A percentile compares a stretch with the other conserved stretches of the same genome.
phyloP scores from a whole-genome alignment of 176 grass and related monocot genomes.

The Carex myosuroides region DNA sequence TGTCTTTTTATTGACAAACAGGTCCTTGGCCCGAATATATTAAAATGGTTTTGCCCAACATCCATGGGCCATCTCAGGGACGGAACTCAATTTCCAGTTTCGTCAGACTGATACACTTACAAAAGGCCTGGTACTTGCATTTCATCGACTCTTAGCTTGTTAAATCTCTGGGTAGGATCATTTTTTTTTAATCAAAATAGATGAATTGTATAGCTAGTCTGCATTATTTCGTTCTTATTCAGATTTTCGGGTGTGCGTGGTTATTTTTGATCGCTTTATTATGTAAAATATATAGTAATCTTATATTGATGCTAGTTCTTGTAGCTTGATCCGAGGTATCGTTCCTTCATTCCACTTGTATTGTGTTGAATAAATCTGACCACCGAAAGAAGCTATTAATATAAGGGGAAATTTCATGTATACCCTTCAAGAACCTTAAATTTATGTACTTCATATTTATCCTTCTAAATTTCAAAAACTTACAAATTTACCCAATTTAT shows the following conservation, averaged over 20 bases:
- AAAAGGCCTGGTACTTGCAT: not conserved
- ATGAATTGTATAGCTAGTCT: not conserved
- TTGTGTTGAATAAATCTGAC: not conserved
- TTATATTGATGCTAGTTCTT: not conserved
- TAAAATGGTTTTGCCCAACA: slow-evolving; percentile 70
- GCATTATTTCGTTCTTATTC: slow-evolving; percentile 6
- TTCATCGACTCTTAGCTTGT: not conserved
- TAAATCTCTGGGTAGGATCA: not conserved
- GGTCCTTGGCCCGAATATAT: slow-evolving; percentile 75
- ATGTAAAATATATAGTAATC: not conserved
- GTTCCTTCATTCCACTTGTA: not conserved
- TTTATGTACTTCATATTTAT: no score
- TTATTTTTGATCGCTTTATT: not conserved
- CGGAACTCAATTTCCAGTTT: slow-evolving; percentile 71
- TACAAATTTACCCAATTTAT: no score
- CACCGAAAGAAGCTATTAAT: not conserved
- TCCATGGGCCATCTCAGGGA: slow-evolving; percentile 63
- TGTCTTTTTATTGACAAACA: slow-evolving; percentile 20
- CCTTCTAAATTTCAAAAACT: no score
- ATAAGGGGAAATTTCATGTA: no score
- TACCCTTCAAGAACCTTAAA: no score
- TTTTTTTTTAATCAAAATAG: not conserved
- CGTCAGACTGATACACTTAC: slow-evolving; percentile 32
- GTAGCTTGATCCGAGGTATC: not conserved
- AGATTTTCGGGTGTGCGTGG: not conserved